Conservation (phyloP, 1,284 basidiomycete species). For the Rhodotorula sp. region DNA sequence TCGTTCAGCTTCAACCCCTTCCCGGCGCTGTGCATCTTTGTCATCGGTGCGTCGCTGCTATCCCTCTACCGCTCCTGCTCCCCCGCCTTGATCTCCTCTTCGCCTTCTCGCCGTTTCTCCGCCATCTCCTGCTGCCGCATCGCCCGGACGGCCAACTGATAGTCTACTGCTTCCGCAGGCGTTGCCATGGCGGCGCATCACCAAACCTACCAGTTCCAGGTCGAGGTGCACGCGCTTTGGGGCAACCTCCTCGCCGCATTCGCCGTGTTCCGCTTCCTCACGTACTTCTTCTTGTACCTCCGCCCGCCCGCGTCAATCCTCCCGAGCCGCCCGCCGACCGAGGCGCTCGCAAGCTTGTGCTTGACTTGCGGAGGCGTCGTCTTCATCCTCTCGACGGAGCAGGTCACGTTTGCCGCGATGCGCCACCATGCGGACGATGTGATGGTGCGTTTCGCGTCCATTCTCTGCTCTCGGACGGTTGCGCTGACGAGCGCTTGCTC, state of each 20-base stretch:
- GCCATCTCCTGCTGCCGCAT: too few species aligned
- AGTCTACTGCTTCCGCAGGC: constrained; percentile 54
- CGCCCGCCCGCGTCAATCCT: constrained; percentile 58
- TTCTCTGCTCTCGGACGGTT: not conserved
- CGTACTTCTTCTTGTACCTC: constrained; percentile 94
- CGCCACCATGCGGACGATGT: constrained; percentile 80
- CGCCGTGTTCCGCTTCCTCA: constrained; percentile 73
- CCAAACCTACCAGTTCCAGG: constrained; percentile 82
- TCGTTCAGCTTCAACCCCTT: constrained; percentile 87
- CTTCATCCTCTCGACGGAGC: constrained; percentile 91
- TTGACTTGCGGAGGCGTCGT: constrained; percentile 82
- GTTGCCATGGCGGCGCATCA: constrained; percentile 94
- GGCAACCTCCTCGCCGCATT: constrained; percentile 85
- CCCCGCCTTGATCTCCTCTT: not conserved
- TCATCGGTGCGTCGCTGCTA: not conserved
- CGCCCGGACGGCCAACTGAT: not conserved
- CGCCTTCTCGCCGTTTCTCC: not conserved
- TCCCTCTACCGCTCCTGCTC: too few species aligned
- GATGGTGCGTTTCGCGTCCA: constrained; percentile 50
- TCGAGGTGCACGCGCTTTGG: constrained; percentile 89
- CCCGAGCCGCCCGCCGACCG: constrained; percentile 91
- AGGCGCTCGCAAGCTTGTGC: constrained; percentile 84
- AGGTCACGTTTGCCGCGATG: constrained; percentile 88
- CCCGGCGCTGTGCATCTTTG: constrained; percentile 54
- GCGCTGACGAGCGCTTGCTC: not conserved